A percentile compares a stretch with the other conserved stretches of the same genome.
phyloP scores from a whole-genome alignment of 2,329 filamentous ascomycete genomes.

The Diaporthe caulivora region DNA sequence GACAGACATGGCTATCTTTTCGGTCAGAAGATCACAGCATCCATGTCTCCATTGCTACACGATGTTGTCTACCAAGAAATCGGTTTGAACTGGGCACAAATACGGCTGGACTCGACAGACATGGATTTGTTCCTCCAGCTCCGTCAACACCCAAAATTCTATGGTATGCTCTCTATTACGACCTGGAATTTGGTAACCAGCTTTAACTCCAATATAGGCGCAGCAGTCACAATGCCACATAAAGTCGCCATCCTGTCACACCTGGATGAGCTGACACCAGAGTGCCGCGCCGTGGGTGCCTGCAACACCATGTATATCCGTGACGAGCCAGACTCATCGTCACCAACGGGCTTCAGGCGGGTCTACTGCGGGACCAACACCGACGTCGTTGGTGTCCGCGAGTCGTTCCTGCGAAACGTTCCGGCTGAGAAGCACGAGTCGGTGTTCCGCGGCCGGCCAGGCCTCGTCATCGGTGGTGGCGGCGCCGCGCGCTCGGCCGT shows the following conservation, averaged over 20 bases:
- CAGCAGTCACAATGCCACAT: slow-evolving; percentile 86
- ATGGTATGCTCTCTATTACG: slow-evolving; percentile 58
- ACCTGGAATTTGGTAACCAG: not conserved
- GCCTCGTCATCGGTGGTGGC: slow-evolving; percentile 81
- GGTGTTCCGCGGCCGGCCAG: slow-evolving; percentile 70
- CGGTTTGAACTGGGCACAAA: slow-evolving; percentile 63
- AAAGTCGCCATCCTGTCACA: slow-evolving; percentile 82
- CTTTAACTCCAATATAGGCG: slow-evolving; percentile 57
- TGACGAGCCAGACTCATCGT: slow-evolving; percentile 52
- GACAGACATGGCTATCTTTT: slow-evolving; percentile 68
- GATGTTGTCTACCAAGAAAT: slow-evolving; percentile 65
- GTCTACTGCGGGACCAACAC: slow-evolving; percentile 82
- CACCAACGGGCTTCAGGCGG: slow-evolving; percentile 52
- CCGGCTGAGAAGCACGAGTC: slow-evolving; percentile 55
- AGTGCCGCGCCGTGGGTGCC: slow-evolving; percentile 80
- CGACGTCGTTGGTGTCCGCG: slow-evolving; percentile 82
- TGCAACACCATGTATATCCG: slow-evolving; percentile 83
- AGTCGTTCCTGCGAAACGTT: slow-evolving; percentile 74
- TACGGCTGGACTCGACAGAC: slow-evolving; percentile 65
- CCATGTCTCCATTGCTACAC: slow-evolving; percentile 68
- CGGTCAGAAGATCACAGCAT: slow-evolving; percentile 67
- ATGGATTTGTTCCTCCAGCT: slow-evolving; percentile 63
- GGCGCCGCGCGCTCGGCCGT: slow-evolving; percentile 83
- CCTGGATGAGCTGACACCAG: slow-evolving; percentile 79
- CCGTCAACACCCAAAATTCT: slow-evolving; percentile 69